These are phyloP conservation scores for Penicilliopsis zonata DNA, from an alignment of 495 filamentous ascomycete species.

Conservation along the genomic window DNA sequence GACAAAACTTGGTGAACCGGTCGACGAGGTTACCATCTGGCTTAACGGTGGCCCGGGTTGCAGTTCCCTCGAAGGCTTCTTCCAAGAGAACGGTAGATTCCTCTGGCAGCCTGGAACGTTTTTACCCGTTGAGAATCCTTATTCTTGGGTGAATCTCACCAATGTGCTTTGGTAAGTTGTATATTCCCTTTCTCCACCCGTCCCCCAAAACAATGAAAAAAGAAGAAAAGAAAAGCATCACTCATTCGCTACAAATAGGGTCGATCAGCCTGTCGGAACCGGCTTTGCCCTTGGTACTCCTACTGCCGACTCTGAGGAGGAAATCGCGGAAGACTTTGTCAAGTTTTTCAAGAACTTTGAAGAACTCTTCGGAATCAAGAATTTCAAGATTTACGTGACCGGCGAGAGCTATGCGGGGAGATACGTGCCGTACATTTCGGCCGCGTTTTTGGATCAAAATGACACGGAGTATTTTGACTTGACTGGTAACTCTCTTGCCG, in stretches of 20 bases:
- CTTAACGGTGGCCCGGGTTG: constrained; percentile 60
- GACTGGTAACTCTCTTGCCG: too few species aligned
- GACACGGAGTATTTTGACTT: constrained; percentile 57
- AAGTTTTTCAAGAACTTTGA: constrained; percentile 62
- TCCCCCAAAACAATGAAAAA: background rate
- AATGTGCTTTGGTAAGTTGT: constrained; percentile 45
- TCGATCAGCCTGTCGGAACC: constrained; percentile 45
- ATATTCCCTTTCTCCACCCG: constrained; percentile 1
- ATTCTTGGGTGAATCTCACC: constrained; percentile 55
- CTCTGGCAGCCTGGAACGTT: constrained; percentile 48
- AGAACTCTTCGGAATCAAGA: constrained; percentile 50
- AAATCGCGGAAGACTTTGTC: constrained; percentile 55
- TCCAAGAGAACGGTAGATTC: constrained; percentile 57
- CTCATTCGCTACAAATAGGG: too few species aligned
- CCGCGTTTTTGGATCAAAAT: constrained; percentile 58
- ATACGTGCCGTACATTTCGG: constrained; percentile 72
- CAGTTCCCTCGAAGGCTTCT: constrained; percentile 52
- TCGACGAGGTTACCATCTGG: constrained; percentile 64
- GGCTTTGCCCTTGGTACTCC: constrained; percentile 45
- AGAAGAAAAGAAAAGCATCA: background rate
- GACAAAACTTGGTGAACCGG: constrained; percentile 31
- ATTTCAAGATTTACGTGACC: constrained; percentile 53
- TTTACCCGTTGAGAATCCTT: constrained; percentile 46
- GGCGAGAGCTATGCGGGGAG: constrained; percentile 64
- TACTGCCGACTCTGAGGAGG: constrained; percentile 41